Evolutionary conservation across 1,284 basidiomycete species (phyloP).

Genomic region (Vanrija humicola): DNA sequence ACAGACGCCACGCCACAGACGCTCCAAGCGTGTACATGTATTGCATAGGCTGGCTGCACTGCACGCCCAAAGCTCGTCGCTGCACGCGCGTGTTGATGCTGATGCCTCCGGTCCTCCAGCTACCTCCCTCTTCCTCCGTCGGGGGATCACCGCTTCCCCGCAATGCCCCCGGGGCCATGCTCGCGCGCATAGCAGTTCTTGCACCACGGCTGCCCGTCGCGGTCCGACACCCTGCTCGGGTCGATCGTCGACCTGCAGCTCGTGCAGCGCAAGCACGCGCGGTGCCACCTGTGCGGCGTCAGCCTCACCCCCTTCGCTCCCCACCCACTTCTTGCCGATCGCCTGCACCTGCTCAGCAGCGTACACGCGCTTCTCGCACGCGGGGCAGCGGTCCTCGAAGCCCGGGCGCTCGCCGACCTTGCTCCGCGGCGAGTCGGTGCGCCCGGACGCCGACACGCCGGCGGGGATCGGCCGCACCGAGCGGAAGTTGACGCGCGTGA

Average conservation of each 20-base stretch:
- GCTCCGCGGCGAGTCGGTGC: constrained; percentile 10
- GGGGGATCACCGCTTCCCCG: constrained; percentile 26
- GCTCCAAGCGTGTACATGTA: not conserved
- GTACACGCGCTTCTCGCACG: constrained; percentile 47
- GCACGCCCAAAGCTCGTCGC: not conserved
- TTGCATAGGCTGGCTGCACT: not conserved
- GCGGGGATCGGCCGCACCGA: constrained; percentile 21
- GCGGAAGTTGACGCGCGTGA: constrained; percentile 36
- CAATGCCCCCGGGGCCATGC: constrained; percentile 40
- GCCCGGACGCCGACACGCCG: constrained; percentile 2
- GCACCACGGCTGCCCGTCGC: constrained; percentile 48
- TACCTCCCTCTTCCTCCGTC: not conserved
- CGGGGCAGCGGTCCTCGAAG: constrained; percentile 36
- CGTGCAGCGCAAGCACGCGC: constrained; percentile 40
- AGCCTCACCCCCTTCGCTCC: not conserved
- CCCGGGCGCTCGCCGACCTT: constrained; percentile 39
- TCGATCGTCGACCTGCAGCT: constrained; percentile 41
- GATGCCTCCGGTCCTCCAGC: no score
- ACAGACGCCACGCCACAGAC: not conserved
- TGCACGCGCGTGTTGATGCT: no score
- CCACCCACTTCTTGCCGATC: constrained; percentile 16
- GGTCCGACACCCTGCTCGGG: constrained; percentile 56
- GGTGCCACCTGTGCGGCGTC: constrained; percentile 38
- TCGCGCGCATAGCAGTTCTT: constrained; percentile 46
- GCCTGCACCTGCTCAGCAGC: constrained; percentile 44